A percentile compares a stretch with the other conserved stretches of the same genome.
Evolutionary conservation across 2,329 filamentous ascomycete species (phyloP).

Genomic region (Fusarium redolens): DNA sequence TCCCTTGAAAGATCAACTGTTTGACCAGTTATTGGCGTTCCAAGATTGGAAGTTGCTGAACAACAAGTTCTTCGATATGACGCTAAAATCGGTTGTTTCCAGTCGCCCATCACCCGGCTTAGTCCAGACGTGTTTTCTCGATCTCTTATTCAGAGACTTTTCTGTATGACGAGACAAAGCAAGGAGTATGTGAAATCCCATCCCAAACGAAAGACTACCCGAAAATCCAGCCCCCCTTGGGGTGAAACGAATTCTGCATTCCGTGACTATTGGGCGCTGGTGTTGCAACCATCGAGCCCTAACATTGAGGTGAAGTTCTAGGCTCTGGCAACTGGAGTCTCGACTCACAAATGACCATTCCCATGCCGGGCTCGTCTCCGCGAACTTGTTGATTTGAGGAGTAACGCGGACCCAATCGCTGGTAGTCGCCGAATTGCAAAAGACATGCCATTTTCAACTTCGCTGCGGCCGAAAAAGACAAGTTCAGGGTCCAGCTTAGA

Average conservation of each 20-base stretch:
- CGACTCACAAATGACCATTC: slow-evolving; percentile 11
- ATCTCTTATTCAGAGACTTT: background rate
- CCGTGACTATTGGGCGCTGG: slow-evolving; percentile 19
- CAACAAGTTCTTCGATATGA: slow-evolving; percentile 1
- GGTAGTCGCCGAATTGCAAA: slow-evolving; percentile 2
- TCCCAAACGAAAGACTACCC: background rate
- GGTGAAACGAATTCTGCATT: slow-evolving; percentile 14
- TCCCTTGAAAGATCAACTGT: background rate
- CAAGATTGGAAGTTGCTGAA: background rate
- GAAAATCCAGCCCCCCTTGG: background rate
- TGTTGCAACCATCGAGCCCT: slow-evolving; percentile 19
- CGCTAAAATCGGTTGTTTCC: slow-evolving; percentile 11
- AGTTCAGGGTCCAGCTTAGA: slow-evolving; percentile 34
- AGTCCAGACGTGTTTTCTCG: background rate
- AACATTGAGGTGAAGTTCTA: slow-evolving; percentile 23
- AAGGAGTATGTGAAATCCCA: background rate
- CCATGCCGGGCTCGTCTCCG: slow-evolving; percentile 15
- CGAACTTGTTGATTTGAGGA: slow-evolving; percentile 11
- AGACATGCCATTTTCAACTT: slow-evolving; percentile 1
- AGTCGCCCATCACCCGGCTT: slow-evolving; percentile 1
- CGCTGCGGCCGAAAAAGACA: slow-evolving; percentile 17
- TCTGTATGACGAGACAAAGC: background rate
- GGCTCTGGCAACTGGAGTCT: slow-evolving; percentile 21
- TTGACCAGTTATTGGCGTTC: background rate
- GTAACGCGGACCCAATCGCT: slow-evolving; percentile 4